These are phyloP conservation scores for Crepidotus variabilis DNA, from an alignment of 768 basidiomycete genomes.

Conservation along the genomic window DNA sequence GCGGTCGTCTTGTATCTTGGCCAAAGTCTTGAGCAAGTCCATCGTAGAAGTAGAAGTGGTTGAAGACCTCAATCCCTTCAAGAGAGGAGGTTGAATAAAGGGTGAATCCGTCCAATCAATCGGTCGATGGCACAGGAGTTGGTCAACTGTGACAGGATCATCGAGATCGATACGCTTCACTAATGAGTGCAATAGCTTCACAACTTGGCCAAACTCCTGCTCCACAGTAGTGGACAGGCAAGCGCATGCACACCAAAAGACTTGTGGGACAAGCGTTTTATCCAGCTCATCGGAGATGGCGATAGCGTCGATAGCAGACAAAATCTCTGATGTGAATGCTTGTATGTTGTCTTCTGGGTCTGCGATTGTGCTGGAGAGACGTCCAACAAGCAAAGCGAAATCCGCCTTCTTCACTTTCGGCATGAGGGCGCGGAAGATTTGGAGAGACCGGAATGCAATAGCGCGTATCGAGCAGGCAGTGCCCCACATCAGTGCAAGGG, in stretches of 20 bases:
- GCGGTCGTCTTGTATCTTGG: slow-evolving; percentile 54
- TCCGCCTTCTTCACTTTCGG: slow-evolving; percentile 68
- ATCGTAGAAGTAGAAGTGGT: slow-evolving; percentile 65
- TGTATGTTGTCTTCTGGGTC: slow-evolving; percentile 75
- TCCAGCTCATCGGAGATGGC: slow-evolving; percentile 55
- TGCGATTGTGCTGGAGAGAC: slow-evolving; percentile 81
- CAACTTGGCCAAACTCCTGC: slow-evolving; percentile 66
- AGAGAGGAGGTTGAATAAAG: slow-evolving; percentile 64
- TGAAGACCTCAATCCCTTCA: slow-evolving; percentile 80
- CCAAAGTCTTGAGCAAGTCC: slow-evolving; percentile 58
- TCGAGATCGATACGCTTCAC: slow-evolving; percentile 70
- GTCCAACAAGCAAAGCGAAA: slow-evolving; percentile 75
- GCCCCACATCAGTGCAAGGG: slow-evolving; percentile 77
- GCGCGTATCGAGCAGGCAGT: slow-evolving; percentile 84
- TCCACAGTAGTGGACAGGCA: slow-evolving; percentile 83
- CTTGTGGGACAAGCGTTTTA: slow-evolving; percentile 63
- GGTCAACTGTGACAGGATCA: slow-evolving; percentile 61
- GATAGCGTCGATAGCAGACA: slow-evolving; percentile 68
- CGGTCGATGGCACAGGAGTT: slow-evolving; percentile 67
- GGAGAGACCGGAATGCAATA: slow-evolving; percentile 84
- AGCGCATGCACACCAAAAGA: slow-evolving; percentile 85
- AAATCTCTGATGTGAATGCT: slow-evolving; percentile 77
- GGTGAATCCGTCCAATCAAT: slow-evolving; percentile 63
- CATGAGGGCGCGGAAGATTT: slow-evolving; percentile 81
- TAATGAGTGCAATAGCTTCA: slow-evolving; percentile 62